Percentiles rank a stretch among this genome's conserved stretches.
Conservation (phyloP, 2,329 filamentous ascomycete genomes). For the Fonsecaea pedrosoi region DNA sequence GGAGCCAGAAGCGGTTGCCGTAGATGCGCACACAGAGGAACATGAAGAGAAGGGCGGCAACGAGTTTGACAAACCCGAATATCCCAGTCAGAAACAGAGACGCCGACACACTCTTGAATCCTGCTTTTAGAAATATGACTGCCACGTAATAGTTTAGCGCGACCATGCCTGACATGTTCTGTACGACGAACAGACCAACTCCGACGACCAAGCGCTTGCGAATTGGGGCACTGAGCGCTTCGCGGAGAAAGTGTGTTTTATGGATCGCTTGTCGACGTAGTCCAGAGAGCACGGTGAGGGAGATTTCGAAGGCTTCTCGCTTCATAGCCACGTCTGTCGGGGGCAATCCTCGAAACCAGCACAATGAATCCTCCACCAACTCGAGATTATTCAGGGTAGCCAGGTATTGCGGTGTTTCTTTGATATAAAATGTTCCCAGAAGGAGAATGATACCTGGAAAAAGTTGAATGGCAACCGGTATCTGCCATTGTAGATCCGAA, state of each 20-base stretch:
- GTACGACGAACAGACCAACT: slow-evolving; percentile 29
- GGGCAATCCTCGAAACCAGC: slow-evolving; percentile 47
- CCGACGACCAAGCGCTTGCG: slow-evolving; percentile 27
- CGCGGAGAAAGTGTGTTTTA: slow-evolving; percentile 52
- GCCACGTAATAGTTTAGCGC: slow-evolving; percentile 33
- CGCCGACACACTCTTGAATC: slow-evolving; percentile 24
- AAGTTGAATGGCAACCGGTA: slow-evolving; percentile 61
- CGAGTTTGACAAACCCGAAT: slow-evolving; percentile 31
- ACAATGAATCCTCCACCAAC: slow-evolving; percentile 51
- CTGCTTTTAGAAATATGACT: slow-evolving; percentile 28
- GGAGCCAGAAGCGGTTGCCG: slow-evolving; percentile 31
- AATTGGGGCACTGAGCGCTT: slow-evolving; percentile 44
- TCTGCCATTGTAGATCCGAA: slow-evolving; percentile 55
- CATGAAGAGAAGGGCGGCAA: slow-evolving; percentile 28
- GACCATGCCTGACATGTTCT: slow-evolving; percentile 31
- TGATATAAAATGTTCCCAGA: slow-evolving; percentile 55
- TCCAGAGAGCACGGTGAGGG: slow-evolving; percentile 5
- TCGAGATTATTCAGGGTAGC: slow-evolving; percentile 57
- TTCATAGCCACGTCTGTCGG: slow-evolving; percentile 33
- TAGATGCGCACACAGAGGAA: slow-evolving; percentile 31
- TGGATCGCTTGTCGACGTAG: slow-evolving; percentile 38
- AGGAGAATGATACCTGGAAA: slow-evolving; percentile 60
- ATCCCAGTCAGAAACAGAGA: slow-evolving; percentile 30
- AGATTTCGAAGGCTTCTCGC: slow-evolving; percentile 26
- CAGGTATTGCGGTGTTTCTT: slow-evolving; percentile 62